Evolutionary conservation across 805 yeast species (phyloP).

Genomic region (Yarrowia sp.): DNA sequence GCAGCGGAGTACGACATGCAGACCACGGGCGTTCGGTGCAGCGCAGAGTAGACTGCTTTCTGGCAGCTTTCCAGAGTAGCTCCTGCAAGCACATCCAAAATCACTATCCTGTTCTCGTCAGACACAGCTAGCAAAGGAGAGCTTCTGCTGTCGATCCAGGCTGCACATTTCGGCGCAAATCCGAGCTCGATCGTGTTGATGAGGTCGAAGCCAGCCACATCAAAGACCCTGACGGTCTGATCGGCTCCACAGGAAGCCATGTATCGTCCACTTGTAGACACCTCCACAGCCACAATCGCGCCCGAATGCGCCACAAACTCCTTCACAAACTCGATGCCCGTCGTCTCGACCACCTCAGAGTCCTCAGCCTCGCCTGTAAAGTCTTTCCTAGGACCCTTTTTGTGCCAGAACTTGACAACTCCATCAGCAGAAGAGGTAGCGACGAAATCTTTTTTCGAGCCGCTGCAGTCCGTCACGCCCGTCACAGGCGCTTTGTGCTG

Average conservation of each 20-base stretch:
- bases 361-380: conserved; percentile 26
- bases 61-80: not conserved
- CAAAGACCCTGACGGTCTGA: conserved; percentile 39
- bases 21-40: not conserved
- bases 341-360: conserved; percentile 21
- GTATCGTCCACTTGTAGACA: conserved; percentile 32
- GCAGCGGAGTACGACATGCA: conserved; percentile 33
- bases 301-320: conserved; percentile 35
- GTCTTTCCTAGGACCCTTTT: conserved; percentile 10
- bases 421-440: conserved; percentile 41
- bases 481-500: conserved; percentile 13
- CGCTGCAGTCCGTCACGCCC: conserved; percentile 1
- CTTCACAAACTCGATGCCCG: conserved; percentile 38
- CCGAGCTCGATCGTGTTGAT: conserved; percentile 38
- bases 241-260: conserved; percentile 35
- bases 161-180: conserved; percentile 35
- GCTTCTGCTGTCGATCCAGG: conserved; percentile 34
- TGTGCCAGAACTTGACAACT: conserved; percentile 41
- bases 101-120: conserved; percentile 25
- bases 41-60: not conserved
- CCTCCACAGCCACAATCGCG: not conserved
- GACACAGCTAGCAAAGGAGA: conserved; percentile 30
- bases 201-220: conserved; percentile 42
- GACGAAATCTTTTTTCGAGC: conserved; percentile 32
- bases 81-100: not conserved